phyloP scores from a whole-genome alignment of 495 filamentous ascomycete species.

The Hamigera avellanea region DNA sequence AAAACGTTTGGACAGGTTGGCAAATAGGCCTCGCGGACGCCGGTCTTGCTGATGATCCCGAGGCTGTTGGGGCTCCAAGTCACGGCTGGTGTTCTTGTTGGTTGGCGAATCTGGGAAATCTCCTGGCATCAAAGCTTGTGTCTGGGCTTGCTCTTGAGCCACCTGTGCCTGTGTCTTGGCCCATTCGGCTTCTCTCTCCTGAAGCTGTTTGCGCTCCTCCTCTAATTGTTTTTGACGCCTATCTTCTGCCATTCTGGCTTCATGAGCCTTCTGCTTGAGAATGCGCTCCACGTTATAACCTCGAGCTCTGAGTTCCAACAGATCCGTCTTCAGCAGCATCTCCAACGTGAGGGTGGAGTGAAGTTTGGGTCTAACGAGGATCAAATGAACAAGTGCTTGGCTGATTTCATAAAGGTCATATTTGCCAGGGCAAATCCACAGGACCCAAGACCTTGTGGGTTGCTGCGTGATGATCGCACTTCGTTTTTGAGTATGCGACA shows the following conservation, averaged over 20 bases:
- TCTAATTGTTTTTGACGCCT: conserved; percentile 66
- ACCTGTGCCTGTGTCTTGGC: conserved; percentile 15
- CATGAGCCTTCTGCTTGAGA: conserved; percentile 68
- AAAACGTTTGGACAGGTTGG: conserved; percentile 49
- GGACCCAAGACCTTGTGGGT: conserved; percentile 25
- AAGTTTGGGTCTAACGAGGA: conserved; percentile 74
- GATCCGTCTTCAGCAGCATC: conserved; percentile 70
- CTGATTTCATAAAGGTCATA: conserved; percentile 85
- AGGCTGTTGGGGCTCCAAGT: conserved; percentile 12
- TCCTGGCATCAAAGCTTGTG: conserved; percentile 47
- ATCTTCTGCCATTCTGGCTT: conserved; percentile 75
- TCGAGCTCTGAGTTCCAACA: conserved; percentile 63
- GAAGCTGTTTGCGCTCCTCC: conserved; percentile 52
- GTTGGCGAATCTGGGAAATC: conserved; percentile 53
- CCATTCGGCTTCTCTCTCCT: conserved; percentile 51
- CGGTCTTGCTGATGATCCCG: conserved; percentile 18
- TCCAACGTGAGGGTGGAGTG: conserved; percentile 79
- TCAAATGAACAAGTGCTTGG: conserved; percentile 62
- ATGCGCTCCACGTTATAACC: conserved; percentile 96
- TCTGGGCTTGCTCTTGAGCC: conserved; percentile 3
- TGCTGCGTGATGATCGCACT: conserved; percentile 54
- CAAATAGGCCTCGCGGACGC: conserved; percentile 46
- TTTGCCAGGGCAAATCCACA: conserved; percentile 49
- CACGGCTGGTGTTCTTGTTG: conserved; percentile 20
- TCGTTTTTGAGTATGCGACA: conserved; percentile 55